Evolutionary conservation across 306 rosid genomes (phyloP).

Genomic region (Malus orientalis): DNA sequence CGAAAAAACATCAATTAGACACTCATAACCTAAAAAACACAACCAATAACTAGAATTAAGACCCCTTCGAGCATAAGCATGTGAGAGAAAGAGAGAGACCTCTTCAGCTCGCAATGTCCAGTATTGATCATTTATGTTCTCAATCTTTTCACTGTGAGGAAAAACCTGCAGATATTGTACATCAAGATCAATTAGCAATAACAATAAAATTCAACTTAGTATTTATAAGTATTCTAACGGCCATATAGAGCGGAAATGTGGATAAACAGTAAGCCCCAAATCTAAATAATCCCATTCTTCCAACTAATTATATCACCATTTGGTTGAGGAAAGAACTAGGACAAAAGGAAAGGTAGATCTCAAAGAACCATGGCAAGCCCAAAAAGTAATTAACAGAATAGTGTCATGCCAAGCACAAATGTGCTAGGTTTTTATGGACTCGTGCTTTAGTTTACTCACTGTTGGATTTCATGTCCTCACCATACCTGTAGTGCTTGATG

Average conservation of each 20-base stretch:
- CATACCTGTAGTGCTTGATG: not conserved
- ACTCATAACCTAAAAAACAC: not conserved
- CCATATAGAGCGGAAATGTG: not conserved
- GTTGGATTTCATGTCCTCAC: not conserved
- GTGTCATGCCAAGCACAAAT: not conserved
- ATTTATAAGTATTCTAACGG: not conserved
- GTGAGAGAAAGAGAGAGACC: slow-evolving; percentile 31
- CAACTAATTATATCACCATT: not conserved
- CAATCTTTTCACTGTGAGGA: slow-evolving; percentile 76
- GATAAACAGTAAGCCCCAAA: not conserved
- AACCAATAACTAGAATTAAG: not conserved
- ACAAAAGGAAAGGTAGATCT: not conserved
- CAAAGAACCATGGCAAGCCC: not conserved
- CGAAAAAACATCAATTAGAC: not conserved
- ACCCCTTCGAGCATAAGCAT: not conserved
- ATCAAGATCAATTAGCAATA: slow-evolving; percentile 3
- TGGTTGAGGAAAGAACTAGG: not conserved
- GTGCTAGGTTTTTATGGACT: not conserved
- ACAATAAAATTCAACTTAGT: not conserved
- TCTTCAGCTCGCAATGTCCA: slow-evolving; percentile 95
- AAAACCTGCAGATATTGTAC: slow-evolving; percentile 50
- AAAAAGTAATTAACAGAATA: not conserved
- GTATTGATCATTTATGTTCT: slow-evolving; percentile 82
- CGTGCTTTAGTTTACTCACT: not conserved
- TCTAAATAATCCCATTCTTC: not conserved